phyloP scores from a whole-genome alignment of 2,329 filamentous ascomycete genomes.

The Tolypocladium paradoxum region DNA sequence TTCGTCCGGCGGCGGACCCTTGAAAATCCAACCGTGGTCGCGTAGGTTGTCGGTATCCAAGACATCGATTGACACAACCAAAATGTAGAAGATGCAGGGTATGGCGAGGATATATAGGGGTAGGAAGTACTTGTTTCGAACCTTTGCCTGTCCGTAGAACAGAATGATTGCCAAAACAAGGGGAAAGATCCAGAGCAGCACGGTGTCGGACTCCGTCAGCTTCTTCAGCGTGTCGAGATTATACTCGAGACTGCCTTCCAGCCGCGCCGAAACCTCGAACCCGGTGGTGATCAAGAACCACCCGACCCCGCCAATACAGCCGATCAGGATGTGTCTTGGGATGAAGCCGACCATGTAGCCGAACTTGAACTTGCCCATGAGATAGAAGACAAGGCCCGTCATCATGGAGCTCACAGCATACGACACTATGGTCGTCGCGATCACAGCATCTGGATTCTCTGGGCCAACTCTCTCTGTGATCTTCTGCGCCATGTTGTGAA shows the following conservation, averaged over 20 bases:
- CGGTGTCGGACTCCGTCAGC: constrained; percentile 61
- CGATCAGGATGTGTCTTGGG: constrained; percentile 88
- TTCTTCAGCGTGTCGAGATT: constrained; percentile 64
- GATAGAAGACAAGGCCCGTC: constrained; percentile 83
- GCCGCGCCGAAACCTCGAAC: constrained; percentile 81
- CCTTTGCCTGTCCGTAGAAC: constrained; percentile 63
- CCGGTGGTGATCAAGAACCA: constrained; percentile 90
- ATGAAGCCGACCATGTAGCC: constrained; percentile 96
- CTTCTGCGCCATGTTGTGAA: constrained; percentile 93
- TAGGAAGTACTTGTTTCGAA: constrained; percentile 75
- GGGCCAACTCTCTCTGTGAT: constrained; percentile 72
- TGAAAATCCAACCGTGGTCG: constrained; percentile 78
- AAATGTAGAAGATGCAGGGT: constrained; percentile 66
- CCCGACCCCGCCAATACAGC: constrained; percentile 93
- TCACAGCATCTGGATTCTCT: constrained; percentile 72
- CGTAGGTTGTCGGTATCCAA: constrained; percentile 59
- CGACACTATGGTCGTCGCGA: constrained; percentile 87
- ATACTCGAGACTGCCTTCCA: constrained; percentile 79
- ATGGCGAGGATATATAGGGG: constrained; percentile 78
- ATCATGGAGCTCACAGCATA: constrained; percentile 86
- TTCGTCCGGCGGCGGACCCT: constrained; percentile 70
- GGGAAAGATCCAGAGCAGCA: constrained; percentile 76
- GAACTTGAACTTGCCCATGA: constrained; percentile 77
- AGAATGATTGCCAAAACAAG: constrained; percentile 65
- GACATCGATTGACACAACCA: constrained; percentile 58